These are phyloP conservation scores for Microcyclosporella mali DNA, from an alignment of 2,329 filamentous ascomycete species.

Conservation along the genomic window DNA sequence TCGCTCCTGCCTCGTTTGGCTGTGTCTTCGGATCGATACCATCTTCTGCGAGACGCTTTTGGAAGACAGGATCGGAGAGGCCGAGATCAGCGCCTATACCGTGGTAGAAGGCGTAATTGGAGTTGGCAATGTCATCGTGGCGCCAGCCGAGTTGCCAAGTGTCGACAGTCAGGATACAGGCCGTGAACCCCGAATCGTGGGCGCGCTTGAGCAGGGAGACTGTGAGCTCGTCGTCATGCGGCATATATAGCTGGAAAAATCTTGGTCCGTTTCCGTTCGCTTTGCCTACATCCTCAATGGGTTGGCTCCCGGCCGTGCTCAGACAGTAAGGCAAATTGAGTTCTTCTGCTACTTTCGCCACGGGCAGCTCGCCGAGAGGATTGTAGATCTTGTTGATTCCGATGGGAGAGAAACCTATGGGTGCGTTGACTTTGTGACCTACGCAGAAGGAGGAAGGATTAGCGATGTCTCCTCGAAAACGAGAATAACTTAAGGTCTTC, in stretches of 20 bases:
- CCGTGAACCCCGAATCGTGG: slow-evolving; percentile 49
- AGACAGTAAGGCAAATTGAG: slow-evolving; percentile 55
- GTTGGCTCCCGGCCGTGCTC: slow-evolving; percentile 50
- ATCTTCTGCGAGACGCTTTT: slow-evolving; percentile 44
- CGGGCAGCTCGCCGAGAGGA: slow-evolving; percentile 51
- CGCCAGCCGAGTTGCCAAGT: slow-evolving; percentile 60
- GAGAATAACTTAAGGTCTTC: too few relatives aligned
- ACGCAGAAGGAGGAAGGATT: too few relatives aligned
- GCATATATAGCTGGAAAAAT: slow-evolving; percentile 61
- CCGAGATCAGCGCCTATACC: slow-evolving; percentile 55
- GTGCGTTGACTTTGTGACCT: slow-evolving; percentile 52
- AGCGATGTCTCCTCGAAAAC: too few relatives aligned
- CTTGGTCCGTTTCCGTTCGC: slow-evolving; percentile 50
- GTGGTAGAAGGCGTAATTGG: slow-evolving; percentile 59
- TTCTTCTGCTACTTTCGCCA: slow-evolving; percentile 55
- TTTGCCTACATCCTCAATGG: slow-evolving; percentile 53
- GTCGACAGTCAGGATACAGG: slow-evolving; percentile 56
- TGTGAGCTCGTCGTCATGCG: slow-evolving; percentile 56
- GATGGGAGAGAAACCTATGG: slow-evolving; percentile 59
- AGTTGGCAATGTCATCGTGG: slow-evolving; percentile 50
- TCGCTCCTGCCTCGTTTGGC: slow-evolving; percentile 49
- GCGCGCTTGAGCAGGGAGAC: slow-evolving; percentile 52
- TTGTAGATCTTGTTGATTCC: slow-evolving; percentile 64
- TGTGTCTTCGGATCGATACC: slow-evolving; percentile 50
- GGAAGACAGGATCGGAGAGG: slow-evolving; percentile 55